A percentile compares a stretch with the other conserved stretches of the same genome.
phyloP scores from a whole-genome alignment of 768 basidiomycete species.

The Tephrocybe sp. region DNA sequence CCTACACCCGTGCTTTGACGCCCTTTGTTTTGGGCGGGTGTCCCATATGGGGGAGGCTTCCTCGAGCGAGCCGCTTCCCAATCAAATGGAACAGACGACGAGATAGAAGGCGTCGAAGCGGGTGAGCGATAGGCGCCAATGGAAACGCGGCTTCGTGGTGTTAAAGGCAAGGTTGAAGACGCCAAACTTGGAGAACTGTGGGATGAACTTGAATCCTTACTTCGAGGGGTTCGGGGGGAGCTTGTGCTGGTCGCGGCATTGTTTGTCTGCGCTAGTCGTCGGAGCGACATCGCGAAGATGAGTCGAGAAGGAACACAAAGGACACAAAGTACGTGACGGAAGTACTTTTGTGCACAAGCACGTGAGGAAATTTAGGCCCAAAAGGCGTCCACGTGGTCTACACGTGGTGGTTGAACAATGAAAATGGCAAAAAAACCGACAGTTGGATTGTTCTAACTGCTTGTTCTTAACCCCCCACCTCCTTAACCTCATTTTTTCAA shows the following conservation, averaged over 20 bases:
- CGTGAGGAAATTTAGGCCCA: constrained; percentile 24
- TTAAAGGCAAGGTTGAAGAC: constrained; percentile 34
- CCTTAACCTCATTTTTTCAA: constrained; percentile 9
- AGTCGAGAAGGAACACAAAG: background rate
- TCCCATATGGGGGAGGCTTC: constrained; percentile 71
- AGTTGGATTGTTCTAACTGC: constrained; percentile 16
- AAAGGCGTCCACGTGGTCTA: constrained; percentile 27
- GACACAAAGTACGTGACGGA: too few species aligned
- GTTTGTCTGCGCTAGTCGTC: constrained; percentile 58
- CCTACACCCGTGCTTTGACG: constrained; percentile 40
- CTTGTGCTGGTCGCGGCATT: constrained; percentile 31
- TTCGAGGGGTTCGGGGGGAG: constrained; percentile 45
- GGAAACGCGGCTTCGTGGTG: constrained; percentile 48
- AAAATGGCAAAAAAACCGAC: constrained; percentile 35
- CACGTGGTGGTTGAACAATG: constrained; percentile 53
- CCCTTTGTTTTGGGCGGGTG: constrained; percentile 50
- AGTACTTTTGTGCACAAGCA: constrained; percentile 12
- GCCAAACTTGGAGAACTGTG: constrained; percentile 27
- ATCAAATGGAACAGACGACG: constrained; percentile 78
- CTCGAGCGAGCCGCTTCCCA: constrained; percentile 81
- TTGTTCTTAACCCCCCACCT: constrained; percentile 29
- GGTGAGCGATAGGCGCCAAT: constrained; percentile 60
- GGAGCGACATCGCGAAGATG: constrained; percentile 45
- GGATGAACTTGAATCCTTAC: constrained; percentile 15
- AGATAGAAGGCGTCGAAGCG: constrained; percentile 68